Evolutionary conservation across 768 basidiomycete species (phyloP), one percentile per base, ranked within the genome.

Genomic region (Russula sp.): DNA sequence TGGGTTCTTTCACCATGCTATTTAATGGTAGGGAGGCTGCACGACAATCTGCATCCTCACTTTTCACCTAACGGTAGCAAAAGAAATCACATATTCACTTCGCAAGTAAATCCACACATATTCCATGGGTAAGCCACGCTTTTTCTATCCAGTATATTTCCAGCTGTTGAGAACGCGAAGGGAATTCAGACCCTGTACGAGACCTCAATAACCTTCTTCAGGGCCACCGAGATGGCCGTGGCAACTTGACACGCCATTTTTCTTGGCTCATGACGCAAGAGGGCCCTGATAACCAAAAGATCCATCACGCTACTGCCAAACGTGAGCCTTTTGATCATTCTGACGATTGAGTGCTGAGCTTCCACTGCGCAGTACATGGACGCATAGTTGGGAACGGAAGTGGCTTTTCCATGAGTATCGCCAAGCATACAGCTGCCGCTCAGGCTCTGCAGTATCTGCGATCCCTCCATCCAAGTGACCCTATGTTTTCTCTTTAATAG

Each of bases 201-300:
- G 59, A 61, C 16, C 59, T 65, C 42, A 64, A 64, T 16, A 59
- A 64, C 57, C 22, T 8, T 20, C 63, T 64, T 28, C 63, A 59
- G 30, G 24, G 56, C 16, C 28, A 4, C 20, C 38, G 38, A 40
- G 16, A 63, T 32, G 24, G 32, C n/a, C 28, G 3, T n/a, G 63
- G 63, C 6, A 64, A 64, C 10, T 52, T 64, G 3, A 32, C 44
- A 14, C 32, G 0, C 5, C n/a, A 7, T 11, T 16, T 64, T 16
- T 64, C 57, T 1, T 64, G 63, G 63, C 0, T 1, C 1, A 0
- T 32, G 52, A 0, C 0, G 10, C 1, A 30, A 24, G 5, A 10
- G 0, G 63, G 57, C 10, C 63, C 58, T n/a, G 22, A 32, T 30
- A 46, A 64, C 14, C 58, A 64, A 40, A 48, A 4, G 7, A 36